A percentile compares a stretch with the other conserved stretches of the same genome.
These are phyloP conservation scores for Cryphonectria japonica DNA, from an alignment of 2,329 filamentous ascomycete species.

Conservation along the genomic window DNA sequence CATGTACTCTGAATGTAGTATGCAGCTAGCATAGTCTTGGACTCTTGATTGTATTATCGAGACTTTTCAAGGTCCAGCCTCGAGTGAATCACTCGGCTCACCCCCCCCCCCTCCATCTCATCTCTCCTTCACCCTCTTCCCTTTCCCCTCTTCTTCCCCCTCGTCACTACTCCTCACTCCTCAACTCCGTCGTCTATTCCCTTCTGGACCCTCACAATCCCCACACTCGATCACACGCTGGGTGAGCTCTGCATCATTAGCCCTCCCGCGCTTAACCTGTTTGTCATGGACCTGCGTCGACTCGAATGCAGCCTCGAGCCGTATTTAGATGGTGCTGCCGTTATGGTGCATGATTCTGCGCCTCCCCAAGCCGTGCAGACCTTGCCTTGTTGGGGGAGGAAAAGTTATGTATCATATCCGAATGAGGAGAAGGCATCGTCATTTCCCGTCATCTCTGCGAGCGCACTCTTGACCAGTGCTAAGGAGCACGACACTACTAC, in stretches of 20 bases:
- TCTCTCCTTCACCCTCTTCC: too few species aligned
- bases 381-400: neutral
- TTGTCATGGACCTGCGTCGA: conserved; percentile 26
- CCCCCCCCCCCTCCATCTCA: neutral
- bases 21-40: neutral
- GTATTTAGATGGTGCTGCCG: neutral
- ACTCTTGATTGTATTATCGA: neutral
- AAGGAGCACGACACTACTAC: neutral
- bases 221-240: conserved; percentile 24
- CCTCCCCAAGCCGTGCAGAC: neutral
- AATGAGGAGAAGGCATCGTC: neutral
- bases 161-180: neutral
- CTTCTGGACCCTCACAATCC: neutral
- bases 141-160: neutral
- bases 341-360: neutral
- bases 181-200: neutral
- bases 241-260: conserved; percentile 26
- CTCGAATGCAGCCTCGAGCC: conserved; percentile 6
- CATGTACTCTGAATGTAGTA: neutral
- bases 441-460: neutral
- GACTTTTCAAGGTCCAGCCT: neutral
- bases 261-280: conserved; percentile 27
- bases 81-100: conserved; percentile 11
- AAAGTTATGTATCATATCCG: conserved; percentile 7
- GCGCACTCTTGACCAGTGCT: neutral